A percentile compares a stretch with the other conserved stretches of the same genome.
These are phyloP conservation scores for Clarkia xantiana DNA, from an alignment of 345 rosid species.

Conservation along the genomic window DNA sequence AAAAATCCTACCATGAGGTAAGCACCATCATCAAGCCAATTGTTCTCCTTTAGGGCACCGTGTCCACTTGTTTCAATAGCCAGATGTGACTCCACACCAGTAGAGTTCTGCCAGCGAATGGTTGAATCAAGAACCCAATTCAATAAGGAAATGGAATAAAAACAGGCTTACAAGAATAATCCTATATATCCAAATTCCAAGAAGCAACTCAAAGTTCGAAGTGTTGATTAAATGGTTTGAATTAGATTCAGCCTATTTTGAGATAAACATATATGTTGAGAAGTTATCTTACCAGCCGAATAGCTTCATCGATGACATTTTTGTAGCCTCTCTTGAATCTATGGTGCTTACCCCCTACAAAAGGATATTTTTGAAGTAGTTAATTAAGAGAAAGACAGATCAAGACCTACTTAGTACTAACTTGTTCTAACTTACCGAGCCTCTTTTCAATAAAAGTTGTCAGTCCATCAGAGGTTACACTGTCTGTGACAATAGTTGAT, in stretches of 20 bases:
- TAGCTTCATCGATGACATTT: constrained; percentile 94
- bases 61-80: constrained; percentile 99
- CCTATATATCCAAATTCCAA: neutral
- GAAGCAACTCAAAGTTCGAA: no score
- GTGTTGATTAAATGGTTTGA: no score
- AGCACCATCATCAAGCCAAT: constrained; percentile 99
- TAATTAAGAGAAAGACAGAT: constrained; percentile 1
- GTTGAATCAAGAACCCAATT: neutral
- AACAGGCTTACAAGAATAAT: neutral
- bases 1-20: constrained; percentile 69
- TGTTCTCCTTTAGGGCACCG: constrained; percentile 91
- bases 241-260: neutral
- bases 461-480: constrained; percentile 96
- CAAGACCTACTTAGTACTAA: neutral
- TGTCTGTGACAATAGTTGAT: constrained; percentile 88
- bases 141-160: neutral
- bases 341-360: constrained; percentile 80
- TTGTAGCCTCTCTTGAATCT: constrained; percentile 96
- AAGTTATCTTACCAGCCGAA: constrained; percentile 56
- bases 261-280: neutral
- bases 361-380: constrained; percentile 6
- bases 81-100: constrained; percentile 80
- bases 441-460: constrained; percentile 73
- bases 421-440: constrained; percentile 45
- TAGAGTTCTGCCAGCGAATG: constrained; percentile 45